phyloP scores from a whole-genome alignment of 352 stramenopile genomes.

The Thraustochytrium aureum region DNA sequence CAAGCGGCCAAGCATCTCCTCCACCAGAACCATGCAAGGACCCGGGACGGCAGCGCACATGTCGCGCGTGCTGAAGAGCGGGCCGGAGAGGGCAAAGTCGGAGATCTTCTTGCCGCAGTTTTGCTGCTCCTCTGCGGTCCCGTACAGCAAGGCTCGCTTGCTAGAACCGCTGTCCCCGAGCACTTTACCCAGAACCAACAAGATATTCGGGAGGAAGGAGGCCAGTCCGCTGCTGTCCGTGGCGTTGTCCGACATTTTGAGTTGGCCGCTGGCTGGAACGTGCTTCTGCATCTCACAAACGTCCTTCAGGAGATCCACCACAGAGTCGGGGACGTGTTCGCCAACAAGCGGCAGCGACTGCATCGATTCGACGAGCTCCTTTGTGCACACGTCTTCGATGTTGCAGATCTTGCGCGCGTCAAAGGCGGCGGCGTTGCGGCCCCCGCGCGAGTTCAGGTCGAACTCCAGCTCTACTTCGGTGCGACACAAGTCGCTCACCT shows the following conservation, averaged over 20 bases:
- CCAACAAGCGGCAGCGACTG: conserved; percentile 40
- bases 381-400: background rate
- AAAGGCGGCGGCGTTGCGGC: too few species aligned
- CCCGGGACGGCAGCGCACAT: conserved; percentile 15
- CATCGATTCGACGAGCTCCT: background rate
- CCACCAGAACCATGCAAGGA: background rate
- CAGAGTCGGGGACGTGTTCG: conserved; percentile 21
- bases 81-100: background rate
- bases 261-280: background rate
- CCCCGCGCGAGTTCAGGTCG: background rate
- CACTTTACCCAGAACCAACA: conserved; percentile 3
- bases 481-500: conserved; percentile 1
- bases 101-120: conserved; percentile 21
- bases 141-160: background rate
- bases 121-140: background rate
- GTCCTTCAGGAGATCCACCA: conserved; percentile 2
- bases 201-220: background rate
- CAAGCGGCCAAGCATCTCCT: background rate
- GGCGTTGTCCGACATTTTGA: conserved; percentile 2
- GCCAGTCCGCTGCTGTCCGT: background rate
- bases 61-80: background rate
- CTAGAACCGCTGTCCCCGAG: background rate
- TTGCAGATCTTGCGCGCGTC: background rate
- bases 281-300: background rate
- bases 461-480: conserved; percentile 16